phyloP scores from a whole-genome alignment of 306 rosid species.

The barrel medic (Medicago truncatula) region MtrunA17r5.0-ANR NC_053044.1:900001-900500 shows the following conservation, averaged over 20 bases:
- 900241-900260: neutral
- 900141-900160: neutral
- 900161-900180: neutral
- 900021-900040: slow-evolving; percentile 5
- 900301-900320: slow-evolving; percentile 5
- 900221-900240: neutral
- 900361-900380: slow-evolving; percentile 16
- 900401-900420: slow-evolving; percentile 4
- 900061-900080: neutral
- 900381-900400: neutral
- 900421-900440: slow-evolving; percentile 8
- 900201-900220: neutral
- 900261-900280: neutral
- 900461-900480: slow-evolving; percentile 19
- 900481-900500: neutral
- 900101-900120: slow-evolving; percentile 4
- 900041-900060: slow-evolving; percentile 13
- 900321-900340: slow-evolving; percentile 26
- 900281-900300: slow-evolving; percentile 1
- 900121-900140: neutral
- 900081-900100: neutral
- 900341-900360: slow-evolving; percentile 4
- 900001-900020: slow-evolving; percentile 3
- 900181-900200: neutral
- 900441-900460: neutral